Evolutionary conservation across 345 rosid species (phyloP), one percentile per base, ranked within the genome.

Genomic region (Lepidium sativum): DNA sequence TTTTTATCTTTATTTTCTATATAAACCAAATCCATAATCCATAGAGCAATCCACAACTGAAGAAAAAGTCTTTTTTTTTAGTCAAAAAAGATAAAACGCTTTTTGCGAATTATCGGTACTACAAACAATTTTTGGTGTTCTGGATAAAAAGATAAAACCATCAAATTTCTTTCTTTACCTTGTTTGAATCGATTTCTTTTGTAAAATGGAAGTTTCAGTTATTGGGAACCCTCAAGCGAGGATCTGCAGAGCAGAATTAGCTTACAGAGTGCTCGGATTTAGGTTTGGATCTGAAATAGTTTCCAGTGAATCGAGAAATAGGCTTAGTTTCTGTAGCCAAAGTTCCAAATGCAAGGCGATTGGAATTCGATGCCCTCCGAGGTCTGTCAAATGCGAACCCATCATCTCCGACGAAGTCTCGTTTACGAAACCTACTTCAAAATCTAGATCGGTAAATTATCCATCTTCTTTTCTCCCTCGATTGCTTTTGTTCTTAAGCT

Each of bases 201-300:
- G 21, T 15, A 1, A 41, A 45, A 89, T 86, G 94, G 91, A 89
- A 80, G 77, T 84, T 8, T 83, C 94, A 9, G 81, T 82, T 54
- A 81, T 83, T 9, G 78, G 80, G 5, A 79, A 77, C 37, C 65
- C 88, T 20, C 85, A 76, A 78, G 80, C 79, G 16, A 76, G 68
- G 42, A 63, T 78, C 39, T 71, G 56, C 32, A 71, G 77, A 62
- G 73, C 78, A 6, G 82, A 77, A 34, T 65, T 76, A 33, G 80
- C 76, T 0, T 20, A 8, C 52, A 80, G 80, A 47, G 84, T 79
- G 65, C 44, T 70, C 42, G 40, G 75, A 54, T 72, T 72, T 57
- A 52, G 78, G 43, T 56, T 45, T 57, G 38, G 65, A 38, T 54
- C 70, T 18, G 9, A 3, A 27, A 31, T 54, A 15, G 65, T 59